These are phyloP conservation scores for Leccinellum rugosiceps DNA, from an alignment of 768 basidiomycete genomes.

Conservation along the genomic window DNA sequence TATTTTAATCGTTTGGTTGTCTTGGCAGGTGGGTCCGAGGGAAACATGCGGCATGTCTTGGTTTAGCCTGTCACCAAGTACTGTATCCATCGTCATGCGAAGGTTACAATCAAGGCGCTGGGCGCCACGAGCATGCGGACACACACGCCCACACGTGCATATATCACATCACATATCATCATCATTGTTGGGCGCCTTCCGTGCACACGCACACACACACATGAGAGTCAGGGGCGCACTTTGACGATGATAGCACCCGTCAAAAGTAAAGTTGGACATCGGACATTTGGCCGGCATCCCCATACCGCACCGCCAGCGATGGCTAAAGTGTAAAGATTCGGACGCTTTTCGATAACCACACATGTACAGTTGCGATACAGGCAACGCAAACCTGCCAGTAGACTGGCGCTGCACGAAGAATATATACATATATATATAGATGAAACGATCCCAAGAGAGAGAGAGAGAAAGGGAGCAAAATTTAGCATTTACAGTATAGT, in stretches of 20 bases:
- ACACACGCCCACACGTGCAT: neutral
- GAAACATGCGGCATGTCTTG: neutral
- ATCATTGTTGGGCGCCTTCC: neutral
- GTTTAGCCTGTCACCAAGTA: neutral
- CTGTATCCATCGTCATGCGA: neutral
- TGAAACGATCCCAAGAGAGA: neutral
- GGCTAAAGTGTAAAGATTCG: neutral
- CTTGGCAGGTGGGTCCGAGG: neutral
- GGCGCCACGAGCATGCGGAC: too few species aligned
- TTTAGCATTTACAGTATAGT: neutral
- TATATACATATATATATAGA: neutral
- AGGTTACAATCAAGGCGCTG: constrained; percentile 8
- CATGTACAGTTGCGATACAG: too few species aligned
- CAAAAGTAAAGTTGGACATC: neutral
- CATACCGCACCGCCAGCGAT: neutral
- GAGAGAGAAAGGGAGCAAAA: neutral
- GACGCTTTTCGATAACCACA: too few species aligned
- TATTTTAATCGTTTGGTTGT: neutral
- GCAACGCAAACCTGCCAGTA: too few species aligned
- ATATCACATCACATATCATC: neutral
- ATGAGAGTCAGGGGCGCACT: neutral
- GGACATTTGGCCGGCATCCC: too few species aligned
- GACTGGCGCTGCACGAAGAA: neutral
- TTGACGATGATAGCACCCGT: neutral
- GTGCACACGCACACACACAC: neutral